Conservation (phyloP, 352 stramenopile genomes). For the Phytophthora litchii region DNA sequence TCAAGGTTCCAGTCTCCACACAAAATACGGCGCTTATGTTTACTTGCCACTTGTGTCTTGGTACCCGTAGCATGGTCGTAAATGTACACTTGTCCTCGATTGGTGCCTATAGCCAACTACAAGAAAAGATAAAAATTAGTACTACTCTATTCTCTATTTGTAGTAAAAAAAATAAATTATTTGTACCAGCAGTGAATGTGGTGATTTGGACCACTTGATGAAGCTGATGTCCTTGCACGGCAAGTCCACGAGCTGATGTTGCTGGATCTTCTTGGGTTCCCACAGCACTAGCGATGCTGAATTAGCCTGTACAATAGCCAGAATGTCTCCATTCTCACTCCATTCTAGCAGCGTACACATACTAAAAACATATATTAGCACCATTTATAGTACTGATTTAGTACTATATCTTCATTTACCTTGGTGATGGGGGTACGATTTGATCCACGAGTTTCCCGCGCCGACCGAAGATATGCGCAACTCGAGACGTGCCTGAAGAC, state of each 20-base stretch:
- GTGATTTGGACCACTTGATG: conserved; percentile 82
- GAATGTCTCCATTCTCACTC: conserved; percentile 67
- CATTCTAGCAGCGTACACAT: conserved; percentile 79
- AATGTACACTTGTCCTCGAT: conserved; percentile 77
- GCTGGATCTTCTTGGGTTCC: conserved; percentile 63
- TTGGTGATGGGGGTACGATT: conserved; percentile 77
- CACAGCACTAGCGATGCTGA: conserved; percentile 74
- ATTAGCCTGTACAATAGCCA: conserved; percentile 81
- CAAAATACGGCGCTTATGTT: conserved; percentile 81
- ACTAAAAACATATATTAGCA: conserved; percentile 29
- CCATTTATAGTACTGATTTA: not conserved
- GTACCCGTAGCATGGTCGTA: conserved; percentile 67
- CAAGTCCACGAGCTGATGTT: conserved; percentile 73
- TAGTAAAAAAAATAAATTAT: not conserved
- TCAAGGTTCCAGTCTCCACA: conserved; percentile 83
- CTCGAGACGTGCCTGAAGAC: conserved; percentile 74
- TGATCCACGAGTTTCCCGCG: conserved; percentile 80
- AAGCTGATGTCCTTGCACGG: conserved; percentile 79
- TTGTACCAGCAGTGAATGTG: conserved; percentile 54
- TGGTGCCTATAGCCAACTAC: conserved; percentile 73
- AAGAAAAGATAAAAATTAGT: conserved; percentile 8
- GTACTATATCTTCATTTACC: conserved; percentile 27
- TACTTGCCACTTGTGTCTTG: conserved; percentile 64
- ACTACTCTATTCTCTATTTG: not conserved
- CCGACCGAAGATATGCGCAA: conserved; percentile 77